These are phyloP conservation scores for Testicularia cyperi DNA, from an alignment of 1,284 basidiomycete species.

Conservation along the genomic window DNA sequence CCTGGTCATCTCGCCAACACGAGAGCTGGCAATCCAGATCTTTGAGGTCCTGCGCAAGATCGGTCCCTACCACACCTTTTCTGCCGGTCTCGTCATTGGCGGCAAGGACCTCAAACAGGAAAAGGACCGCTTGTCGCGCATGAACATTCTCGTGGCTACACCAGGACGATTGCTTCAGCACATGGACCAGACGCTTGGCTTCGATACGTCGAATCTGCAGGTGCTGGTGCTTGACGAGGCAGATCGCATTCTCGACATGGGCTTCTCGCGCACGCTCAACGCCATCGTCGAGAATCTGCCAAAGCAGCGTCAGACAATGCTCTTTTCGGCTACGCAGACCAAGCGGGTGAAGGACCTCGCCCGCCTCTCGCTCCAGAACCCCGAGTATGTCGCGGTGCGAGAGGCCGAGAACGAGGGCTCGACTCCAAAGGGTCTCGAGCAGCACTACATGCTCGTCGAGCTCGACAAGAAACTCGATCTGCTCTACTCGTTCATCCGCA, in stretches of 20 bases:
- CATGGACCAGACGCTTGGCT: conserved; percentile 95
- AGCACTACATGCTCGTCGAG: conserved; percentile 82
- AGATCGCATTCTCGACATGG: conserved; percentile 94
- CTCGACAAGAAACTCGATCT: conserved; percentile 87
- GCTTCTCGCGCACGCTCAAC: conserved; percentile 83
- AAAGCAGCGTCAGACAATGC: conserved; percentile 72
- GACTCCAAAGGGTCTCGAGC: conserved; percentile 75
- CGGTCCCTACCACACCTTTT: conserved; percentile 86
- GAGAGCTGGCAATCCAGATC: conserved; percentile 94
- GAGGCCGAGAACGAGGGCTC: conserved; percentile 58
- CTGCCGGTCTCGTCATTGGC: conserved; percentile 92
- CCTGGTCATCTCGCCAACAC: conserved; percentile 88
- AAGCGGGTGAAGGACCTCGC: conserved; percentile 86
- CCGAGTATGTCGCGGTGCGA: conserved; percentile 70
- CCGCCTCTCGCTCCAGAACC: conserved; percentile 81
- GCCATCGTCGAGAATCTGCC: conserved; percentile 83
- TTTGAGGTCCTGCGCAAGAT: conserved; percentile 92
- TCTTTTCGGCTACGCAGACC: conserved; percentile 96
- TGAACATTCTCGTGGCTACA: conserved; percentile 97
- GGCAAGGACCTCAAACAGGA: conserved; percentile 96
- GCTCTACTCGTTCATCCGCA: conserved; percentile 92
- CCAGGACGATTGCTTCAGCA: conserved; percentile 93
- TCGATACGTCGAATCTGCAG: conserved; percentile 86
- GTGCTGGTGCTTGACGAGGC: conserved; percentile 96
- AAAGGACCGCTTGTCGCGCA: conserved; percentile 72